Evolutionary conservation across 176 grass and related monocot species (phyloP).

Genomic region (Lolium multiflorum): DNA sequence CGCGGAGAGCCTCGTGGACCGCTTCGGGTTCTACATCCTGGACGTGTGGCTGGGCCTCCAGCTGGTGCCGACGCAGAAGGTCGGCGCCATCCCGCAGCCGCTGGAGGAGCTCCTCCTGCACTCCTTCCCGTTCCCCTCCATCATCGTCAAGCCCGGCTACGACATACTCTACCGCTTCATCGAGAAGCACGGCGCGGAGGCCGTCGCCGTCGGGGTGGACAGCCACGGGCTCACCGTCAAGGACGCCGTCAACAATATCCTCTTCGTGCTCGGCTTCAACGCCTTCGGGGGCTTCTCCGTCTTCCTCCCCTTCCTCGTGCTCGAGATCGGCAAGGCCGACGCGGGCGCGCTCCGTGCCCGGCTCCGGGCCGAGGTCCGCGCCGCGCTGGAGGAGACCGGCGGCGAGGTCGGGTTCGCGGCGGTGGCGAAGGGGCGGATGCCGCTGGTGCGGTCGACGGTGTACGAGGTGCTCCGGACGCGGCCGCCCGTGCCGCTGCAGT

Average conservation of each 20-base stretch:
- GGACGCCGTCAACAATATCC: conserved; percentile 85
- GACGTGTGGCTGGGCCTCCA: conserved; percentile 84
- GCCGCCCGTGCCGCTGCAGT: conserved; percentile 86
- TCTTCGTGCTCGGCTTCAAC: conserved; percentile 95
- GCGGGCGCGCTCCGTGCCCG: conserved; percentile 30
- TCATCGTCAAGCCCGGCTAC: conserved; percentile 58
- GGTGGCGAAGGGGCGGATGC: conserved; percentile 53
- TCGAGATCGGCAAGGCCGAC: conserved; percentile 46
- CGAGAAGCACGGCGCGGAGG: conserved; percentile 55
- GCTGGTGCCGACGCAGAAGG: conserved; percentile 66
- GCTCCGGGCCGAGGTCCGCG: conserved; percentile 56
- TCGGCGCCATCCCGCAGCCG: conserved; percentile 63
- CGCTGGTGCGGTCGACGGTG: conserved; percentile 73
- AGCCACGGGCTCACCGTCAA: conserved; percentile 51
- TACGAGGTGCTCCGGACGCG: conserved; percentile 79
- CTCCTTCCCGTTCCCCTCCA: conserved; percentile 72
- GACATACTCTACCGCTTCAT: conserved; percentile 72
- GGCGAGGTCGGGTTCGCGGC: conserved; percentile 49
- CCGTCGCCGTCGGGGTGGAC: conserved; percentile 34
- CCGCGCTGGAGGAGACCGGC: conserved; percentile 5
- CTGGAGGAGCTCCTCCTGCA: conserved; percentile 87
- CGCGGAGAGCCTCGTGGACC: conserved; percentile 37
- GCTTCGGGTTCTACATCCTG: conserved; percentile 52
- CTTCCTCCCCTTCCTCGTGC: conserved; percentile 62
- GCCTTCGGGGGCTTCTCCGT: conserved; percentile 84